A percentile compares a stretch with the other conserved stretches of the same genome.
phyloP scores from a whole-genome alignment of 1,284 basidiomycete species.

The Stereum hirsutum region DNA sequence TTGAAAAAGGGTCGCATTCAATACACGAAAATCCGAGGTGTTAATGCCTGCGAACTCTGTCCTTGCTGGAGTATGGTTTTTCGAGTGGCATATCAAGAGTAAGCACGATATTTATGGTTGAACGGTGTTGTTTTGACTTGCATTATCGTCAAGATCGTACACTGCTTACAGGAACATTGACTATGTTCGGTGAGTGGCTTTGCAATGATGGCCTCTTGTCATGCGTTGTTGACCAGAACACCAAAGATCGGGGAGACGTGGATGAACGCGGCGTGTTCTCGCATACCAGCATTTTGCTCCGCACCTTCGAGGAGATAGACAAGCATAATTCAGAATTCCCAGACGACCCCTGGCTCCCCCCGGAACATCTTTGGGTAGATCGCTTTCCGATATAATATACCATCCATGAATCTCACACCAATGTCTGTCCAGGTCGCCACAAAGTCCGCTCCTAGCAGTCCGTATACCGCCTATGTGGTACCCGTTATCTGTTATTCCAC shows the following conservation, averaged over 20 bases:
- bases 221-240: not conserved
- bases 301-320: not conserved
- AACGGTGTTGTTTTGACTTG: not conserved
- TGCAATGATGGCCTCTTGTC: not conserved
- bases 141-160: not conserved
- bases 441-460: too few species aligned
- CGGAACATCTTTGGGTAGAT: slow-evolving; percentile 3
- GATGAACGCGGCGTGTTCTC: slow-evolving; percentile 1
- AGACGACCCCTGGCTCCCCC: not conserved
- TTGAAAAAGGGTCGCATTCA: too few species aligned
- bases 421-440: too few species aligned
- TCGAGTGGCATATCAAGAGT: slow-evolving; percentile 1
- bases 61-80: not conserved
- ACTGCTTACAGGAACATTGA: not conserved
- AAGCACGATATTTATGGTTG: not conserved
- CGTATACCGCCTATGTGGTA: too few species aligned
- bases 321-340: not conserved
- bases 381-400: too few species aligned
- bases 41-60: not conserved
- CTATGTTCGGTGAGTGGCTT: not conserved
- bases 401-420: too few species aligned
- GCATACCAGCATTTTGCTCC: not conserved
- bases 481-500: too few species aligned
- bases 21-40: slow-evolving; percentile 1
- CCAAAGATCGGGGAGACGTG: too few species aligned